These are phyloP conservation scores for Ceratocystis albifundus DNA, from an alignment of 2,329 filamentous ascomycete species.

Conservation along the genomic window DNA sequence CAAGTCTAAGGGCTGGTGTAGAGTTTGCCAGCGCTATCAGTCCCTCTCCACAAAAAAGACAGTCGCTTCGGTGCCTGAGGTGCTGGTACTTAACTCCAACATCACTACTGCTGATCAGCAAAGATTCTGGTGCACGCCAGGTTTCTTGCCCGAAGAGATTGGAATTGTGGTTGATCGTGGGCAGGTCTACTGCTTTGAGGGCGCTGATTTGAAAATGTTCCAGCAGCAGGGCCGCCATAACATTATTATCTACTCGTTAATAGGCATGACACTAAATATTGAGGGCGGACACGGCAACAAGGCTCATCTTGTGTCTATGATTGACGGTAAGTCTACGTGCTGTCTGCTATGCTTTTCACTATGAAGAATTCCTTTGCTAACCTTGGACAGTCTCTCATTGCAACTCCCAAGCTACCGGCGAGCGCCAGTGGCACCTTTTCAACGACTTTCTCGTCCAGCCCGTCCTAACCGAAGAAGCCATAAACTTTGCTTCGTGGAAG, in stretches of 20 bases:
- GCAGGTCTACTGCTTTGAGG: constrained; percentile 92
- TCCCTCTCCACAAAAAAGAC: constrained; percentile 74
- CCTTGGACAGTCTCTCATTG: constrained; percentile 21
- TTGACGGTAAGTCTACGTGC: constrained; percentile 53
- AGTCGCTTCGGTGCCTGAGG: constrained; percentile 67
- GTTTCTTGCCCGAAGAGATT: constrained; percentile 88
- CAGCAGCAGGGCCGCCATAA: constrained; percentile 67
- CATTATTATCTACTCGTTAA: constrained; percentile 79
- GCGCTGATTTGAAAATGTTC: constrained; percentile 72
- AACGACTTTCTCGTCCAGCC: constrained; percentile 90
- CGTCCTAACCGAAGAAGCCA: constrained; percentile 63
- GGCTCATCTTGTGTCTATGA: constrained; percentile 78
- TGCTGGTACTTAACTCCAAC: constrained; percentile 81
- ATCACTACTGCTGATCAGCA: constrained; percentile 61
- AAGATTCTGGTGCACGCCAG: constrained; percentile 75
- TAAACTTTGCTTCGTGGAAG: constrained; percentile 88
- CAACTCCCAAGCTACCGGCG: constrained; percentile 36
- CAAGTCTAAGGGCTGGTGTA: constrained; percentile 85
- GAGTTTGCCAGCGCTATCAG: constrained; percentile 81
- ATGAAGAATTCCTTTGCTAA: not conserved
- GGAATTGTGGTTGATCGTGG: constrained; percentile 81
- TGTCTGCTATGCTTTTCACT: not conserved
- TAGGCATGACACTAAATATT: constrained; percentile 83
- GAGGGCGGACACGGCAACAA: constrained; percentile 68
- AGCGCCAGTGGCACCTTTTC: constrained; percentile 84